Conservation (phyloP, 1,139 yeast genomes). For the Yamadazyma blattariae region DNA sequence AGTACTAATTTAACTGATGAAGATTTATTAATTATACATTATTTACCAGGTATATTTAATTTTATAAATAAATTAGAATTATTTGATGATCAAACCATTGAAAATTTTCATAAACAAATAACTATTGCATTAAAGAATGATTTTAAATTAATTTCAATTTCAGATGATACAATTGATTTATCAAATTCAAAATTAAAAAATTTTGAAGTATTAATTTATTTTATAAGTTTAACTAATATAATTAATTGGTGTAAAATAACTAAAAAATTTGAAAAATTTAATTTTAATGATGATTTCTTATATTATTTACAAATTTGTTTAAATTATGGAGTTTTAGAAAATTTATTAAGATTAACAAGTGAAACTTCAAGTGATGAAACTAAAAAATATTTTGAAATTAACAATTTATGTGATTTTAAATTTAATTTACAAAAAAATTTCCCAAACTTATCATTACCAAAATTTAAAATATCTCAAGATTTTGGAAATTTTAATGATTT, state of each 20-base stretch:
- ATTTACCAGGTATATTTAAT: conserved; percentile 58
- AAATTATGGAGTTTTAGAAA: conserved; percentile 75
- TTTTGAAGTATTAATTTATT: conserved; percentile 42
- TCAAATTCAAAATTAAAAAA: conserved; percentile 54
- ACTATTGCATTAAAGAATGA: conserved; percentile 20
- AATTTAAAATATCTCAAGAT: conserved; percentile 26
- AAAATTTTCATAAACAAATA: conserved; percentile 25
- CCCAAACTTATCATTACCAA: conserved; percentile 50
- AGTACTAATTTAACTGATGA: conserved; percentile 47
- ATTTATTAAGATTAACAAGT: conserved; percentile 66
- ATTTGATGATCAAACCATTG: conserved; percentile 22
- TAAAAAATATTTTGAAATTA: conserved; percentile 33
- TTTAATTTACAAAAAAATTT: conserved; percentile 63
- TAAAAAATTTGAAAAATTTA: conserved; percentile 47
- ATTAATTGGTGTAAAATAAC: conserved; percentile 67
- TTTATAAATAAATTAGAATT: conserved; percentile 32
- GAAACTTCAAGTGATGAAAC: conserved; percentile 50
- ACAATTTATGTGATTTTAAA: conserved; percentile 61
- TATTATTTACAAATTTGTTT: conserved; percentile 38
- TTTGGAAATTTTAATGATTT: conserved; percentile 15
- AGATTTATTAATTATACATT: conserved; percentile 62
- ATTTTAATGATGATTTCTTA: conserved; percentile 47
- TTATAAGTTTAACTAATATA: conserved; percentile 62
- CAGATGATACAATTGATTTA: conserved; percentile 38
- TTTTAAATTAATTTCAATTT: conserved; percentile 17